These are phyloP conservation scores for Escallonia herrerae DNA, from an alignment of 129 eudicot species.

Conservation along the genomic window DNA sequence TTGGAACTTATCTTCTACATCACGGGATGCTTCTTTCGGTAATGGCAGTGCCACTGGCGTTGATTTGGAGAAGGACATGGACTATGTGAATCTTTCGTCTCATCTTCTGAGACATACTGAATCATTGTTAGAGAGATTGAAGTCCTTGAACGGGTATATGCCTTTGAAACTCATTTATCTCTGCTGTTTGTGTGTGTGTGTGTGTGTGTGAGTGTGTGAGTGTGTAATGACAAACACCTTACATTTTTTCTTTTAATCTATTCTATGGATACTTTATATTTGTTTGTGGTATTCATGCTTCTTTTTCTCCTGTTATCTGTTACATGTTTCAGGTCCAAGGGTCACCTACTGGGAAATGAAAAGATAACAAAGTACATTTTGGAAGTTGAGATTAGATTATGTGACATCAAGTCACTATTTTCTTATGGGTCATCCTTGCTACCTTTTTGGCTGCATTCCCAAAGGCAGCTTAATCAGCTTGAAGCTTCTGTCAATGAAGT, in stretches of 20 bases:
- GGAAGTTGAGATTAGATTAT: constrained; percentile 74
- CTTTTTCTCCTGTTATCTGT: background rate
- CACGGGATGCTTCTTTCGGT: constrained; percentile 14
- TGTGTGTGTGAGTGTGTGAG: too few relatives aligned
- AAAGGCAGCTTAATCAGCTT: constrained; percentile 51
- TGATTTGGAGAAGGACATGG: constrained; percentile 14
- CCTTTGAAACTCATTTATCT: background rate
- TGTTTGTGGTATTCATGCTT: background rate
- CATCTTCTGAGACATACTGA: constrained; percentile 45
- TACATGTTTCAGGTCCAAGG: constrained; percentile 36
- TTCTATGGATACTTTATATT: background rate
- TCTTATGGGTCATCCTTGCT: constrained; percentile 58
- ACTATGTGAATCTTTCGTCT: constrained; percentile 31
- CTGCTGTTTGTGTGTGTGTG: too few relatives aligned
- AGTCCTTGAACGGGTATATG: constrained; percentile 40
- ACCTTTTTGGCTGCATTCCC: constrained; percentile 89
- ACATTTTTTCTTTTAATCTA: background rate
- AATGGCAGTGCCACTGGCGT: constrained; percentile 13
- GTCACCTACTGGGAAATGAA: constrained; percentile 21
- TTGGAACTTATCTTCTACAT: background rate
- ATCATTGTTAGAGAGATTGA: constrained; percentile 52
- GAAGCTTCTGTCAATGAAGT: constrained; percentile 47
- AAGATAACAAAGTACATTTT: constrained; percentile 32
- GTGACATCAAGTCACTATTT: constrained; percentile 68
- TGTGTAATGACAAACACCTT: too few relatives aligned